phyloP scores from a whole-genome alignment of 2,329 filamentous ascomycete genomes.

The Aspergillus fructus region DNA sequence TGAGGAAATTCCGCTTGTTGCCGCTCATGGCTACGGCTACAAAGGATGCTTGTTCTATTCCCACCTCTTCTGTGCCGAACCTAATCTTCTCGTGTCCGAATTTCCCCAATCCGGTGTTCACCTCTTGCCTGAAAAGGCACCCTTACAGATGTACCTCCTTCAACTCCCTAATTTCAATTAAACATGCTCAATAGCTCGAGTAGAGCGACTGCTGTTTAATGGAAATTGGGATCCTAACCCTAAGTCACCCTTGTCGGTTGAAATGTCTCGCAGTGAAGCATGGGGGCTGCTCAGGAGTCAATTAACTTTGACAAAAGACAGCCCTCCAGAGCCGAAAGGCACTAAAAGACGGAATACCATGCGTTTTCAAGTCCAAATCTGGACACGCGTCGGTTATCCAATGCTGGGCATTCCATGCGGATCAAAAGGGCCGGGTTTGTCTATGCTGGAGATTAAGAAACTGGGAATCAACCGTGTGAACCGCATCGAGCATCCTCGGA shows the following conservation, averaged over 20 bases:
- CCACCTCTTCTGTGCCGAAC: neutral
- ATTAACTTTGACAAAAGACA: conserved; percentile 21
- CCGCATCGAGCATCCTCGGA: conserved; percentile 50
- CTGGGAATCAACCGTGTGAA: conserved; percentile 52
- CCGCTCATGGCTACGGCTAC: neutral
- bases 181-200: conserved; percentile 35
- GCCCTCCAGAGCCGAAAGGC: conserved; percentile 7
- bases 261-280: conserved; percentile 69
- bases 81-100: neutral
- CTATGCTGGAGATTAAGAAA: conserved; percentile 39
- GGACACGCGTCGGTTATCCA: conserved; percentile 55
- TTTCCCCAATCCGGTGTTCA: conserved; percentile 22
- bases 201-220: conserved; percentile 54
- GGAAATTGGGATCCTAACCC: conserved; percentile 91
- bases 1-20: neutral
- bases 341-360: conserved; percentile 43
- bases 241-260: conserved; percentile 70
- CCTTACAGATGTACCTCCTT: conserved; percentile 66
- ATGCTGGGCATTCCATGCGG: conserved; percentile 59
- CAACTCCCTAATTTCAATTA: conserved; percentile 77
- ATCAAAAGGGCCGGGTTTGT: conserved; percentile 58
- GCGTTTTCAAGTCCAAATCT: conserved; percentile 41
- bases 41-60: neutral
- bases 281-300: conserved; percentile 68
- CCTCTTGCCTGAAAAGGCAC: conserved; percentile 36